Base-by-base conservation (phyloP, 2,329 filamentous ascomycete genomes). In the Calonectria crousiana region DNA sequence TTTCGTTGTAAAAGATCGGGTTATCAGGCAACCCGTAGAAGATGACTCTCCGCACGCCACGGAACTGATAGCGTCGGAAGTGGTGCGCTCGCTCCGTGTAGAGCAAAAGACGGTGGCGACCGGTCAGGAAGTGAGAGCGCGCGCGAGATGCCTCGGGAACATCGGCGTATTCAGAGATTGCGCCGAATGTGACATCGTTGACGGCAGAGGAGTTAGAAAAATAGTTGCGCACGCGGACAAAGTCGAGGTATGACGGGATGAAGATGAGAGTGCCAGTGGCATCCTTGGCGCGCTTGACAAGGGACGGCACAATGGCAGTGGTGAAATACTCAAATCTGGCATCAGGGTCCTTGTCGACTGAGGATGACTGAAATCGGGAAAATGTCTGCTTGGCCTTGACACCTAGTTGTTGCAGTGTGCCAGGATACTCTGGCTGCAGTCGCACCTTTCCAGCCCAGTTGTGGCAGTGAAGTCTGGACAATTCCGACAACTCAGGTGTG, bases 61-160 rank as follows among this genome's bases (percentile, higher is more conserved):
- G 90, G 69, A 99, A 89, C 78, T 91, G 90, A 82, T 97, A 95
- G n/a, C 97, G 90, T 65, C 95, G 92, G 88, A 98, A 98, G 85
- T 99, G 97, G 85, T 99, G 97, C n/a, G 96, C 95, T 73, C 97
- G 93, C 84, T 98, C 96, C 2, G 96, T 97, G 86, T 98, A 99
- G 20, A 99, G 88, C 49, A 99, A 86, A 23, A 98, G 90, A 26
- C 92, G 92, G 82, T 98, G 94, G 20, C 95, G 90, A 6, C 96
- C 97, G 49, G 88, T 94, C 77, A 95, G 87, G 85, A 99, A 98
- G 83, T 98, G 95, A 16, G 94, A 96, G 30, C 96, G 90, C 11
- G 96, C 95, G 49, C 96, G 92, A 52, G 95, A 93, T 36, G 95
- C 93, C 77, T 98, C 95, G 10, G 92, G 90, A 10, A 93, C 88